phyloP scores from a whole-genome alignment of 2,329 filamentous ascomycete genomes.

The Verticillium klebahnii region DNA sequence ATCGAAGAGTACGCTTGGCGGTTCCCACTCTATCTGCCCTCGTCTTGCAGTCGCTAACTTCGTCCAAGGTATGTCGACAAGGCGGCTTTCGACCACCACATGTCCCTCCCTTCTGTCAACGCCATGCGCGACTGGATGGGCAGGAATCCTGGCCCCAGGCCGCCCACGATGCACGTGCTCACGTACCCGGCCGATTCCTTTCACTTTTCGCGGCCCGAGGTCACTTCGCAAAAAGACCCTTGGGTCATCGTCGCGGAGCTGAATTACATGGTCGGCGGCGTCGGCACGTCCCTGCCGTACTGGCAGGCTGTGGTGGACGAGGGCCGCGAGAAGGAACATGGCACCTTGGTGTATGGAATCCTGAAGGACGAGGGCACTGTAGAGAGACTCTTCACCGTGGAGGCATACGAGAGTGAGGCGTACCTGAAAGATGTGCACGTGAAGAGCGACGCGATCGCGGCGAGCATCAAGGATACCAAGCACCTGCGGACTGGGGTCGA shows the following conservation, averaged over 20 bases:
- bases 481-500: conserved; percentile 18
- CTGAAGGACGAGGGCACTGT: conserved; percentile 14
- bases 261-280: conserved; percentile 17
- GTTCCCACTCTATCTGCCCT: not conserved
- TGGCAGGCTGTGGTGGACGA: conserved; percentile 20
- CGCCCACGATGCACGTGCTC: conserved; percentile 12
- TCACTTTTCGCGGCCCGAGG: conserved; percentile 13
- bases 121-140: conserved; percentile 17
- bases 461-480: conserved; percentile 17
- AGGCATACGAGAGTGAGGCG: conserved; percentile 20
- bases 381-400: conserved; percentile 16
- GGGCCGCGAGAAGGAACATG: conserved; percentile 14
- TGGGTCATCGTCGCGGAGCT: conserved; percentile 20
- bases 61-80: conserved; percentile 17
- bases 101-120: conserved; percentile 14
- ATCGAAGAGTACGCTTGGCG: conserved; percentile 18
- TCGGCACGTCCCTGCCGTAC: conserved; percentile 17
- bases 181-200: conserved; percentile 15
- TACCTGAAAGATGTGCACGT: conserved; percentile 22
- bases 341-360: conserved; percentile 20
- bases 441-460: conserved; percentile 20
- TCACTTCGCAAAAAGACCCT: conserved; percentile 14
- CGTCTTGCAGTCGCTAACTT: not conserved
- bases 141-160: conserved; percentile 7
- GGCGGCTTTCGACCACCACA: conserved; percentile 19